Conservation (phyloP, 2,329 filamentous ascomycete genomes). For the Ophiostoma triangulosporum region DNA sequence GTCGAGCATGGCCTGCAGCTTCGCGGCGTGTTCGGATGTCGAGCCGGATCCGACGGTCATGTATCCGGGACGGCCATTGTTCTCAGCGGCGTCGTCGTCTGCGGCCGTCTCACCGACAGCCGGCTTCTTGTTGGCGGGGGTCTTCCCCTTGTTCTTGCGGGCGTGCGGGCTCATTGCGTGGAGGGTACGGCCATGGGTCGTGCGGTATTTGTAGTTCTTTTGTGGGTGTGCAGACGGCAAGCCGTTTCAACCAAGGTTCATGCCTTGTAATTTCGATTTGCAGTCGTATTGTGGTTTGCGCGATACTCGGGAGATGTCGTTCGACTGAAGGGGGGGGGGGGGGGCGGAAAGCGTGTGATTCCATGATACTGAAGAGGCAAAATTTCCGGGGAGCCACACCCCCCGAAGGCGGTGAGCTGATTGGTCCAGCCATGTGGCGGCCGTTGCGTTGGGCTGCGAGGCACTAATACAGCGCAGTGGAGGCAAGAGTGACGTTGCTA, state of each 20-base stretch:
- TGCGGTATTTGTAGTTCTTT: too few species aligned
- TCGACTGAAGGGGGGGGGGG: background rate
- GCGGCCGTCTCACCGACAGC: constrained; percentile 8
- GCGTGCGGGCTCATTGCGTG: constrained; percentile 7
- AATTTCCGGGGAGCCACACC: constrained; percentile 6
- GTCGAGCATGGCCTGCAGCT: constrained; percentile 69
- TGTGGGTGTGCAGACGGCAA: background rate
- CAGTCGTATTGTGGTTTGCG: background rate
- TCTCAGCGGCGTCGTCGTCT: constrained; percentile 10
- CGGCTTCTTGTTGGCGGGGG: constrained; percentile 1
- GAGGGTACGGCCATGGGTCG: constrained; percentile 2
- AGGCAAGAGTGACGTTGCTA: background rate
- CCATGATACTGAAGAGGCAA: constrained; percentile 6
- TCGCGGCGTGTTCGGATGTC: constrained; percentile 67
- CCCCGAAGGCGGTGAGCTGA: constrained; percentile 1
- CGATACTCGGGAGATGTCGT: background rate
- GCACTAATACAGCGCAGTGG: background rate
- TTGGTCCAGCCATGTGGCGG: constrained; percentile 9
- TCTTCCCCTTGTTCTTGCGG: constrained; percentile 9
- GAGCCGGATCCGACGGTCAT: constrained; percentile 80
- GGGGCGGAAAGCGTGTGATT: constrained; percentile 3
- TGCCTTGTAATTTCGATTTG: background rate
- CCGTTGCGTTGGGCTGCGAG: background rate
- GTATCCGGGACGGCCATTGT: constrained; percentile 32
- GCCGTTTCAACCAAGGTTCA: background rate